These are phyloP conservation scores for Trichoderma guizhouense DNA, from an alignment of 2,329 filamentous ascomycete genomes.

Conservation along the genomic window DNA sequence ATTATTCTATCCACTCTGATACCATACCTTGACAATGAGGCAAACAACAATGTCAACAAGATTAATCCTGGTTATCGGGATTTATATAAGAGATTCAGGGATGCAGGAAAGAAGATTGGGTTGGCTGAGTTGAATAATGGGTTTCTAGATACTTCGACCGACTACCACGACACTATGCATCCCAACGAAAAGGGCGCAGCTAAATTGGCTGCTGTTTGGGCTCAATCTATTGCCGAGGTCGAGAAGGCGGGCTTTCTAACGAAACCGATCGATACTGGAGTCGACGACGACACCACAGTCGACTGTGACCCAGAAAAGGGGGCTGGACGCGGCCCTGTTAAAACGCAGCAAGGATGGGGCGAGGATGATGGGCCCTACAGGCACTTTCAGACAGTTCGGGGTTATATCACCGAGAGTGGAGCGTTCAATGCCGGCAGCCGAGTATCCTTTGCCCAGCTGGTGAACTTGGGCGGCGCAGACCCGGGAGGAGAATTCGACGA, in stretches of 20 bases:
- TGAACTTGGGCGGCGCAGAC: not conserved
- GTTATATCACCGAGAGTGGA: too few relatives aligned
- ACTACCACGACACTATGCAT: not conserved
- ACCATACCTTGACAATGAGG: not conserved
- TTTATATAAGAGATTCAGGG: not conserved
- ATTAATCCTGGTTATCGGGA: not conserved
- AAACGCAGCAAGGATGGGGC: not conserved
- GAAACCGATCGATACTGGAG: not conserved
- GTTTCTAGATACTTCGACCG: not conserved
- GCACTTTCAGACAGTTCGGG: too few relatives aligned
- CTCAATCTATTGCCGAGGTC: not conserved
- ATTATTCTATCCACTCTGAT: not conserved
- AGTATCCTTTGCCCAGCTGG: not conserved
- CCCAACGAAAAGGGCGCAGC: not conserved
- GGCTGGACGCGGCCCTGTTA: not conserved
- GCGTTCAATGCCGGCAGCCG: not conserved
- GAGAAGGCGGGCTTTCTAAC: not conserved
- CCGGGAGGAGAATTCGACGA: not conserved
- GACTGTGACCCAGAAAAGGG: not conserved
- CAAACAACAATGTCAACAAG: not conserved
- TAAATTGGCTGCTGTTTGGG: not conserved
- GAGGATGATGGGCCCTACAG: not conserved
- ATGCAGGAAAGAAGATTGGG: not conserved
- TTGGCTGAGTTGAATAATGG: not conserved
- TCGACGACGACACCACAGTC: not conserved